Evolutionary conservation across 116 monocot species (phyloP), one percentile per base, ranked within the genome.

Genomic region (Iris pallida): DNA sequence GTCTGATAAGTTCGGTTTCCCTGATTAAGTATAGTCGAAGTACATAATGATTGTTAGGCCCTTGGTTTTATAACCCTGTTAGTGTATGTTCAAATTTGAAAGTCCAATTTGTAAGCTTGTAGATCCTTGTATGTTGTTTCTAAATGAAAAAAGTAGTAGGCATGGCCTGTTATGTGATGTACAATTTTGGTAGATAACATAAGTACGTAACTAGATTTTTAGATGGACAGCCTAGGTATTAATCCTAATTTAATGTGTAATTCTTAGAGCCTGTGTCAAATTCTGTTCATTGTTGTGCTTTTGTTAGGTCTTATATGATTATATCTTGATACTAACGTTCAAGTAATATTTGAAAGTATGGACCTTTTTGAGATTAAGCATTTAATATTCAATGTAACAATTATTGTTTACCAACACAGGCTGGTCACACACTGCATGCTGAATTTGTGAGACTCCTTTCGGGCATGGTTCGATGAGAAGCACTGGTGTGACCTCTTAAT

Each of bases 391-490:
- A 59, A 59, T 59, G 20, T 17, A 59, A 19, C 8, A 16, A 59
- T 16, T 8, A 12, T 17, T 11, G 8, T 63, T 45, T 63, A 2
- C 12, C 41, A 0, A 11, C 43, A 9, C 44, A 63, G 63, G 63
- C 63, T 43, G 63, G 63, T 43, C 63, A 63, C 41, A 40, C 63
- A 14, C 0, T 63, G 42, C 63, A 63, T 63, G 16, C 41, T 63
- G 63, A 63, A n/a, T 63, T 63, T 41, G 63, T 63, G n/a, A 17
- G 63, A 9, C 63, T 17, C 8, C 10, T 63, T 41, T 41, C 63
- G 41, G 41, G 43, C 9, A 63, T 63, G 42, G 20, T 8, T 59
- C 5, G 59, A 59, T 30, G 30, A 30, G 30, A 30, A 30, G 30
- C 30, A 30, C 0, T 3, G 30, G 30, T 30, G 30, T 30, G 30